Conservation (phyloP, 805 yeast species). For the Candida fluviatilis region DNA sequence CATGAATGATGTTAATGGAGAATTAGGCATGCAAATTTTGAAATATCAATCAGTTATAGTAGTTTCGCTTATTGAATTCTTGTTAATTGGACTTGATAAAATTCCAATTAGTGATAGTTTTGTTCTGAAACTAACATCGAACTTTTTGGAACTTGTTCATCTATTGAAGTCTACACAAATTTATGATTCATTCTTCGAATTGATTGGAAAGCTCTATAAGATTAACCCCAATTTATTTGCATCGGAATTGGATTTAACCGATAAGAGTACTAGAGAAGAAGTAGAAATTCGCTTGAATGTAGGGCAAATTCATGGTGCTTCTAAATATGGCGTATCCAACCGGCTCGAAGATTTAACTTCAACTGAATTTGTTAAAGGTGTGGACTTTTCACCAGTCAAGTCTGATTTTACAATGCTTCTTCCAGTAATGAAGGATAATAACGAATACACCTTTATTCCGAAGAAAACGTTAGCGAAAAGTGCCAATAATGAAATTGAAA, state of each 20-base stretch:
- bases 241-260: slow-evolving; percentile 20
- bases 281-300: slow-evolving; percentile 16
- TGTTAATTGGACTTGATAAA: slow-evolving; percentile 21
- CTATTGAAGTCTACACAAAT: slow-evolving; percentile 28
- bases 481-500: not conserved
- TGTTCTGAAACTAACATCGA: slow-evolving; percentile 20
- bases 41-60: slow-evolving; percentile 27
- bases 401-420: slow-evolving; percentile 31
- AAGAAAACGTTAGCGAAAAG: not conserved
- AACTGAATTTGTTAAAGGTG: not conserved
- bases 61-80: slow-evolving; percentile 22
- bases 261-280: slow-evolving; percentile 24
- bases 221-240: slow-evolving; percentile 25
- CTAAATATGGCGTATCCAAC: not conserved
- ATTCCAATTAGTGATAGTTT: slow-evolving; percentile 32
- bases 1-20: slow-evolving; percentile 19
- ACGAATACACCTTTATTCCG: slow-evolving; percentile 3
- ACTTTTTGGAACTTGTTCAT: slow-evolving; percentile 28
- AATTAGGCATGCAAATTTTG: slow-evolving; percentile 34
- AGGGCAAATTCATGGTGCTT: slow-evolving; percentile 3
- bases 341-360: not conserved
- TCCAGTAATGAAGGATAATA: slow-evolving; percentile 13
- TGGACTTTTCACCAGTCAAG: slow-evolving; percentile 26
- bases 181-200: slow-evolving; percentile 17
- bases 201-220: slow-evolving; percentile 24